Percentiles rank a stretch among this genome's conserved stretches.
Evolutionary conservation across 2,329 filamentous ascomycete species (phyloP).

Genomic region (Penicillium occitanis): DNA sequence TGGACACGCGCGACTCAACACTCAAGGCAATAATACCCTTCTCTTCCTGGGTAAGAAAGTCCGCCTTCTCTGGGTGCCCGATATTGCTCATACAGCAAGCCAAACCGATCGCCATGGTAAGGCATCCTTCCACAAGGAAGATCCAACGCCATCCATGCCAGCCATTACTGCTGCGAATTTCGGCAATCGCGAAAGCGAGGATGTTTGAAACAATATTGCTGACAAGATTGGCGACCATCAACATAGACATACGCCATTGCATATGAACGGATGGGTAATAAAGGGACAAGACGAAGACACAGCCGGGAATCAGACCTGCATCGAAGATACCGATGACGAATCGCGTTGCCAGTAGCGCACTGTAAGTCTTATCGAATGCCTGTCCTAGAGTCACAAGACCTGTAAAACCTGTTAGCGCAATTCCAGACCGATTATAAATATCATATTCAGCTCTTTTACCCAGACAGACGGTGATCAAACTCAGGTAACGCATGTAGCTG

Average conservation of each 20-base stretch:
- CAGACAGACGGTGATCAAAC: conserved; percentile 9
- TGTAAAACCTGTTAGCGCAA: not conserved
- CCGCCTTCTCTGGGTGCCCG: conserved; percentile 1
- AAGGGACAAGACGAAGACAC: conserved; percentile 8
- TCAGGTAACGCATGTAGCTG: conserved; percentile 11
- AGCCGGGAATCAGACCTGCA: conserved; percentile 12
- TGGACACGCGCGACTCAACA: conserved; percentile 11
- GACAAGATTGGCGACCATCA: conserved; percentile 14
- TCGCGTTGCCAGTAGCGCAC: conserved; percentile 8
- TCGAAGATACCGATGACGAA: conserved; percentile 12
- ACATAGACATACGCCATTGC: conserved; percentile 17
- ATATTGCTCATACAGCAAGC: conserved; percentile 9
- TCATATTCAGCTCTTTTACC: not conserved
- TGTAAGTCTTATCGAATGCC: conserved; percentile 12
- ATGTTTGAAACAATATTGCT: conserved; percentile 14
- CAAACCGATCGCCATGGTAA: conserved; percentile 4
- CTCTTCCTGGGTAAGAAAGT: conserved; percentile 1
- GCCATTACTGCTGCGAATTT: conserved; percentile 6
- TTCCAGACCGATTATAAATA: not conserved
- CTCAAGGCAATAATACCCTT: conserved; percentile 2
- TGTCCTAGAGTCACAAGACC: conserved; percentile 12
- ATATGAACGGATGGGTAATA: conserved; percentile 12
- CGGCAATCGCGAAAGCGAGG: conserved; percentile 5
- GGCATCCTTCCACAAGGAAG: conserved; percentile 9
- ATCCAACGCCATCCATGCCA: conserved; percentile 17